These are phyloP conservation scores for Caloboletus inedulis DNA, from an alignment of 1,284 basidiomycete genomes.

Conservation along the genomic window DNA sequence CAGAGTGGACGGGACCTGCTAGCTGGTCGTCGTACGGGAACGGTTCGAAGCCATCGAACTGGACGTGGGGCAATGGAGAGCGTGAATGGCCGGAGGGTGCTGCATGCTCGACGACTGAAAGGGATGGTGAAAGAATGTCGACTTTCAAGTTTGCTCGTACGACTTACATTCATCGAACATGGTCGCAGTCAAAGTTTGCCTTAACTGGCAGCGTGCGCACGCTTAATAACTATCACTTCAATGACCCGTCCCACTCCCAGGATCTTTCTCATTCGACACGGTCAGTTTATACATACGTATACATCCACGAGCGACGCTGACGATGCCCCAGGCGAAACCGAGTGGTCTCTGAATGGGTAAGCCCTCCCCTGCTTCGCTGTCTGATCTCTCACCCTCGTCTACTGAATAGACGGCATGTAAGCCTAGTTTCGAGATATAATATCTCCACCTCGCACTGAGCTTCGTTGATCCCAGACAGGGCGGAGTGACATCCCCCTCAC, in stretches of 20 bases:
- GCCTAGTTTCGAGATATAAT: constrained; percentile 13
- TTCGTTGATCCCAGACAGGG: constrained; percentile 62
- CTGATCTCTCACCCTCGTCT: constrained; percentile 7
- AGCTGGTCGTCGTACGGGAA: constrained; percentile 55
- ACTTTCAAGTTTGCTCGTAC: neutral
- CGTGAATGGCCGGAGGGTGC: constrained; percentile 46
- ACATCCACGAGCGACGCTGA: constrained; percentile 1
- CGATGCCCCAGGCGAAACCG: constrained; percentile 73
- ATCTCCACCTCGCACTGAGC: neutral
- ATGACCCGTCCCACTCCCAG: constrained; percentile 62
- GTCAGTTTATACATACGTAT: constrained; percentile 34
- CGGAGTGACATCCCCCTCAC: constrained; percentile 86
- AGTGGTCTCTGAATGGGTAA: constrained; percentile 88
- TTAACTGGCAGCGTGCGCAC: no score
- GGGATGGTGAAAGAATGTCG: constrained; percentile 4
- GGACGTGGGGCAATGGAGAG: constrained; percentile 54
- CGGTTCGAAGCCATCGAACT: constrained; percentile 86
- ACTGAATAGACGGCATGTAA: constrained; percentile 64
- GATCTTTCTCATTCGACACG: constrained; percentile 75
- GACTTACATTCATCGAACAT: constrained; percentile 88
- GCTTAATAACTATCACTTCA: no score
- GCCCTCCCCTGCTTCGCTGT: constrained; percentile 20
- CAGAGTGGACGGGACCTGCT: constrained; percentile 38
- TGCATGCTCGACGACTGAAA: constrained; percentile 81
- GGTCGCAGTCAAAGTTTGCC: constrained; percentile 14